Evolutionary conservation across 2,329 filamentous ascomycete genomes (phyloP).

Genomic region (Fusarium beomiforme): DNA sequence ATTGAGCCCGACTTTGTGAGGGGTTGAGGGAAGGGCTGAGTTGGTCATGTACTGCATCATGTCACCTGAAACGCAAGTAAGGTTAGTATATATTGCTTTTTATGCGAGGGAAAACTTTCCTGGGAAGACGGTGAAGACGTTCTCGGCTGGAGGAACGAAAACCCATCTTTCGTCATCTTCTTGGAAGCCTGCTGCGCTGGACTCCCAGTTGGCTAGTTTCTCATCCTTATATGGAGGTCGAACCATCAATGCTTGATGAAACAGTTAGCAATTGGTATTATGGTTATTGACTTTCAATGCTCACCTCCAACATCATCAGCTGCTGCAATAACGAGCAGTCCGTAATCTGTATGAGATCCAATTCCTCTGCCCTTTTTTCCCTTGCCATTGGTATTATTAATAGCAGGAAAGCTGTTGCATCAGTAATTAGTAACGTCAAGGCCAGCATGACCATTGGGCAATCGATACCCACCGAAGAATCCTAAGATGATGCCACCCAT

Average conservation of each 20-base stretch:
- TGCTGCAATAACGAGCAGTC: constrained; percentile 60
- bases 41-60: constrained; percentile 63
- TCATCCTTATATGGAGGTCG: constrained; percentile 54
- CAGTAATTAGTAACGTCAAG: neutral
- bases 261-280: neutral
- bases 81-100: neutral
- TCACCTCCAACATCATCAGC: constrained; percentile 61
- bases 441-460: rapidly evolving
- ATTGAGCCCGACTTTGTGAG: constrained; percentile 62
- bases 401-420: constrained; percentile 42
- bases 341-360: constrained; percentile 63
- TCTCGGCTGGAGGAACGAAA: constrained; percentile 56
- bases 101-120: constrained; percentile 40
- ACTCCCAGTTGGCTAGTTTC: constrained; percentile 56
- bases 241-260: constrained; percentile 54
- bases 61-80: constrained; percentile 50
- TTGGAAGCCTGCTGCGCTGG: constrained; percentile 54
- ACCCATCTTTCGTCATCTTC: constrained; percentile 59
- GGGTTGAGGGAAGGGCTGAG: constrained; percentile 57
- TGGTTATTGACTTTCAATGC: neutral
- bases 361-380: constrained; percentile 61
- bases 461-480: constrained; percentile 51
- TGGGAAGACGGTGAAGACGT: constrained; percentile 61
- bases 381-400: constrained; percentile 56
- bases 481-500: constrained; percentile 63